These are phyloP conservation scores for Ballota nigra DNA, from an alignment of 257 asterid species.

Conservation along the genomic window DNA sequence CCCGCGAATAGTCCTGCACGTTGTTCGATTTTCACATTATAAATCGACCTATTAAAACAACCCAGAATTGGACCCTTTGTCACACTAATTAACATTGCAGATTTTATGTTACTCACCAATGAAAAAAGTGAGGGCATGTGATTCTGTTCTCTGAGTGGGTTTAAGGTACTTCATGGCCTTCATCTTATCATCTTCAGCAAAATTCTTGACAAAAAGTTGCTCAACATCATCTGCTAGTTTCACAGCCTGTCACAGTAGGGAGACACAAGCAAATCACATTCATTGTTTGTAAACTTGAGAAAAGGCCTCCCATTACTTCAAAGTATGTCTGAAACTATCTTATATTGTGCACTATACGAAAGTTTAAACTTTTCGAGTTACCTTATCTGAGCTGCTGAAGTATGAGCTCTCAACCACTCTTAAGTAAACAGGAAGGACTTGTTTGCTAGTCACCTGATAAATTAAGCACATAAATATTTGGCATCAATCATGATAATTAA, in stretches of 20 bases:
- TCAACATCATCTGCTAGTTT: slow-evolving; percentile 87
- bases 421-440: slow-evolving; percentile 86
- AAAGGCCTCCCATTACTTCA: too few relatives aligned
- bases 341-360: background rate
- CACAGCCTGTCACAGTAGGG: slow-evolving; percentile 54
- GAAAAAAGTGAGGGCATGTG: slow-evolving; percentile 81
- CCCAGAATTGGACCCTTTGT: background rate
- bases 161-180: slow-evolving; percentile 93
- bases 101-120: slow-evolving; percentile 53
- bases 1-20: slow-evolving; percentile 79
- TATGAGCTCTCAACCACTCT: slow-evolving; percentile 89
- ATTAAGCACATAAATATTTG: background rate
- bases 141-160: slow-evolving; percentile 72
- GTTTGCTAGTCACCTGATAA: slow-evolving; percentile 79
- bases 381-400: slow-evolving; percentile 98
- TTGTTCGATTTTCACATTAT: background rate
- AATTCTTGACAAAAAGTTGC: slow-evolving; percentile 67
- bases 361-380: slow-evolving; percentile 20
- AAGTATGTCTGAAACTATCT: slow-evolving; percentile 37
- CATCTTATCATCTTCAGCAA: slow-evolving; percentile 79
- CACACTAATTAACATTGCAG: background rate
- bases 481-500: background rate
- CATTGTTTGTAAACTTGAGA: too few relatives aligned
- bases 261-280: background rate
- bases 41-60: background rate